A percentile compares a stretch with the other conserved stretches of the same genome.
Conservation (phyloP, 192 early-diverging fungal species). For the Pilobolus umbonatus region DNA sequence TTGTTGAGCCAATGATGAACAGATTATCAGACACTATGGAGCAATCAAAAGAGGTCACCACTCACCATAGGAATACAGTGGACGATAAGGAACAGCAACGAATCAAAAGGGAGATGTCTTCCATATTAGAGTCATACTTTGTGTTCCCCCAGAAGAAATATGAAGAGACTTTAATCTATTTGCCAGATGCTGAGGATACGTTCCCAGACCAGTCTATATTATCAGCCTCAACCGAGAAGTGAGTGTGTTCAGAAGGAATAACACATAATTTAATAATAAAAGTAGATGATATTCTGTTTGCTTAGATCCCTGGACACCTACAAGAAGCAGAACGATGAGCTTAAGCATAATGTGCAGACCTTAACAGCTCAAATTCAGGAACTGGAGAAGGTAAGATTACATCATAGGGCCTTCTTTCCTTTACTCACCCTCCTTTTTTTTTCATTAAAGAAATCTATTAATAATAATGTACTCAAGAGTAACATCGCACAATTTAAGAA, state of each 20-base stretch:
- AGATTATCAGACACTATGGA: slow-evolving; percentile 63
- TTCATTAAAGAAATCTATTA: slow-evolving; percentile 44
- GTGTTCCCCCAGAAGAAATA: slow-evolving; percentile 39
- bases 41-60: not conserved
- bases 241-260: too few species aligned
- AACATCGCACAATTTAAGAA: slow-evolving; percentile 67
- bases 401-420: too few species aligned
- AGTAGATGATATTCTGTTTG: too few species aligned
- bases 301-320: too few species aligned
- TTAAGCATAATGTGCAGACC: slow-evolving; percentile 42
- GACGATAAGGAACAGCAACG: slow-evolving; percentile 10
- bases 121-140: slow-evolving; percentile 54
- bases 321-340: not conserved
- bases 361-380: slow-evolving; percentile 47
- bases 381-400: slow-evolving; percentile 48
- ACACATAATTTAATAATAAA: too few species aligned
- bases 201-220: too few species aligned
- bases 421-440: not conserved
- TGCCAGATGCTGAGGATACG: too few species aligned
- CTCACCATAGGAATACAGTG: not conserved
- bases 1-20: slow-evolving; percentile 67
- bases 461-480: slow-evolving; percentile 56
- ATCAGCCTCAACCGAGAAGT: not conserved
- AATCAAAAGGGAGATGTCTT: slow-evolving; percentile 19
- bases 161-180: too few species aligned